Percentiles rank a stretch among this genome's conserved stretches.
These are phyloP conservation scores for Solanum pimpinellifolium DNA, from an alignment of 257 asterid species.

Conservation along the genomic window DNA sequence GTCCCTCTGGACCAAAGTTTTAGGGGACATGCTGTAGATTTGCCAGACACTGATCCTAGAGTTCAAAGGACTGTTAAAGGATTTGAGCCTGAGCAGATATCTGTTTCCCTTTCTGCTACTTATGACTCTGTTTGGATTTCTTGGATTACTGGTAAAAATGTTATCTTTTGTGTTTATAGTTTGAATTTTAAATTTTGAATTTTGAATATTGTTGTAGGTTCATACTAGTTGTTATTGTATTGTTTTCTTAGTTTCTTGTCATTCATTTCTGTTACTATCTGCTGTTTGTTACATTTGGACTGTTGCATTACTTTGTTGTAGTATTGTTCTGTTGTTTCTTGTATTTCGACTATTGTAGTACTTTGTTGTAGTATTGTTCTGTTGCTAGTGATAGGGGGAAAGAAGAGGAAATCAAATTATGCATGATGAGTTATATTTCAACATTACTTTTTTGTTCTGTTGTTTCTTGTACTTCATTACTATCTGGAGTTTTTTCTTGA, in stretches of 20 bases:
- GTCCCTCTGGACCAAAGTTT: slow-evolving; percentile 53
- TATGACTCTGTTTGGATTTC: slow-evolving; percentile 82
- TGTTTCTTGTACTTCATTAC: neutral
- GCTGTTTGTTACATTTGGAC: neutral
- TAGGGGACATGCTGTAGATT: slow-evolving; percentile 73
- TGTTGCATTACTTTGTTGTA: neutral
- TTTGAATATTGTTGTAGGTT: neutral
- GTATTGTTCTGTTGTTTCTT: neutral
- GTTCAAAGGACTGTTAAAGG: slow-evolving; percentile 57
- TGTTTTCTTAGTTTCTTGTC: neutral
- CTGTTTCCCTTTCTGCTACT: slow-evolving; percentile 67
- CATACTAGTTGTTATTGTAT: neutral
- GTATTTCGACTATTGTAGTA: too few species aligned
- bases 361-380: too few species aligned
- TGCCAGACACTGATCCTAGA: slow-evolving; percentile 75
- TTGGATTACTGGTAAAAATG: slow-evolving; percentile 70
- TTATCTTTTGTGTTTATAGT: neutral
- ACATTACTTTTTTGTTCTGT: neutral
- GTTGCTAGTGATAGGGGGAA: too few species aligned
- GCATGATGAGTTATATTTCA: too few species aligned
- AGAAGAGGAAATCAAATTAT: too few species aligned
- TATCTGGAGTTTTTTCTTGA: neutral
- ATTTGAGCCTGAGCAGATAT: slow-evolving; percentile 79
- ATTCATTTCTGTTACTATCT: neutral
- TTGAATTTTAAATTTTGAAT: neutral